Evolutionary conservation across 2,329 filamentous ascomycete genomes (phyloP), one percentile per base, ranked within the genome.

Genomic region (Colletotrichum sublineola): DNA sequence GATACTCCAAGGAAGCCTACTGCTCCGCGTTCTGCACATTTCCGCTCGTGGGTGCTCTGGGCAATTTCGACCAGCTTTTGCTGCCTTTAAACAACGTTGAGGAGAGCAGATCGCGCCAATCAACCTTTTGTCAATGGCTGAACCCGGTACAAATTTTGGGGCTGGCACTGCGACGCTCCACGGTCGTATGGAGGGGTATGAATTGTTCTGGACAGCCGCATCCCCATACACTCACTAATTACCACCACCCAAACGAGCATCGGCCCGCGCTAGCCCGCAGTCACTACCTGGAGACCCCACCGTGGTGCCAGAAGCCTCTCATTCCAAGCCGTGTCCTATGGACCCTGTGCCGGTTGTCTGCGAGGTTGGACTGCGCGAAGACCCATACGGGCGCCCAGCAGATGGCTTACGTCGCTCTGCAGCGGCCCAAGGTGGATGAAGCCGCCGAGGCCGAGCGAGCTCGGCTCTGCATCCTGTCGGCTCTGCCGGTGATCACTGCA

Each of bases 381-480:
- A 50, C 24, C 50, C 31, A 14, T 68, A 64, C 53, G 36, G 60
- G 60, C 55, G 60, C 63, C 63, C 60, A 15, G 36, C n/a, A 52
- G 4, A 53, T 48, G 69, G 69, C 55, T 72, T 64, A 40, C 66
- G 31, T 61, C 66, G 69, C 60, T 64, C 69, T 69, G 66, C 20
- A 14, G 60, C 66, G 69, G 69, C 33, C 63, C 24, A 36, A 60
- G 52, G 58, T 63, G 69, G 69, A 46, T 68, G 36, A 63, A 24
- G 24, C n/a, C 29, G 48, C 29, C 29, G 42, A 61, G 20, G 29
- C 57, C 57, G 36, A 57, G 55, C 53, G 20, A 29, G 36, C 14
- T 42, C 55, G 55, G 36, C 36, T 3, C 36, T 24, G 20, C 36
- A 57, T 15, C 36, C 36, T 36, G 36, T 57, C 55, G 36, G 31